Percentiles rank a stretch among this genome's conserved stretches.
These are phyloP conservation scores for Cyberlindnera euphorbiae DNA, from an alignment of 805 yeast species.

Conservation along the genomic window DNA sequence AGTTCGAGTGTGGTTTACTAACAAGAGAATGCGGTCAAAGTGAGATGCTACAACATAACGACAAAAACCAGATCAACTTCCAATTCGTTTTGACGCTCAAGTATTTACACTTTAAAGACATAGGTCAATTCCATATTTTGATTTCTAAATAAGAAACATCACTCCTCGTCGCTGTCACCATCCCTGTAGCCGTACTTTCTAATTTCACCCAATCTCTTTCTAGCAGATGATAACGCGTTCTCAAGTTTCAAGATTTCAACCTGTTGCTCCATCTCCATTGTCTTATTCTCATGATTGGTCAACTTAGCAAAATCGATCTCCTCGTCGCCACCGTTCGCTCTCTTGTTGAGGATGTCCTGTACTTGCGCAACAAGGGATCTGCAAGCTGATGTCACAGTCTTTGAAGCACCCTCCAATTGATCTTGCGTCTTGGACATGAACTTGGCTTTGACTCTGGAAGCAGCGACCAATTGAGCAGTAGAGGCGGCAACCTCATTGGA, in stretches of 20 bases:
- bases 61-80: no score
- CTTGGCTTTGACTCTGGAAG: constrained; percentile 81
- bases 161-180: constrained; percentile 52
- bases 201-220: constrained; percentile 81
- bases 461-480: constrained; percentile 88
- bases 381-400: constrained; percentile 71
- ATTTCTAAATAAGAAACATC: no score
- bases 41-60: no score
- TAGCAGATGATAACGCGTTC: constrained; percentile 61
- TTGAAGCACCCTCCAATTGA: constrained; percentile 61
- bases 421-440: constrained; percentile 75
- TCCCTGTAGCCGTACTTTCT: constrained; percentile 73
- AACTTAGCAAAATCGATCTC: constrained; percentile 62
- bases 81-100: no score
- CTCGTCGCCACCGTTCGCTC: constrained; percentile 29
- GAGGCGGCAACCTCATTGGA: constrained; percentile 91
- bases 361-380: constrained; percentile 66
- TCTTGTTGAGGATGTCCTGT: constrained; percentile 46
- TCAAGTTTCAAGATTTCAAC: constrained; percentile 83
- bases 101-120: no score
- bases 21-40: constrained; percentile 28
- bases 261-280: constrained; percentile 89
- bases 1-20: constrained; percentile 34
- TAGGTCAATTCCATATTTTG: no score
- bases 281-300: constrained; percentile 75